A percentile compares a stretch with the other conserved stretches of the same genome.
These are phyloP conservation scores for Ustilago sp. DNA, from an alignment of 1,284 basidiomycete genomes.

Conservation along the genomic window DNA sequence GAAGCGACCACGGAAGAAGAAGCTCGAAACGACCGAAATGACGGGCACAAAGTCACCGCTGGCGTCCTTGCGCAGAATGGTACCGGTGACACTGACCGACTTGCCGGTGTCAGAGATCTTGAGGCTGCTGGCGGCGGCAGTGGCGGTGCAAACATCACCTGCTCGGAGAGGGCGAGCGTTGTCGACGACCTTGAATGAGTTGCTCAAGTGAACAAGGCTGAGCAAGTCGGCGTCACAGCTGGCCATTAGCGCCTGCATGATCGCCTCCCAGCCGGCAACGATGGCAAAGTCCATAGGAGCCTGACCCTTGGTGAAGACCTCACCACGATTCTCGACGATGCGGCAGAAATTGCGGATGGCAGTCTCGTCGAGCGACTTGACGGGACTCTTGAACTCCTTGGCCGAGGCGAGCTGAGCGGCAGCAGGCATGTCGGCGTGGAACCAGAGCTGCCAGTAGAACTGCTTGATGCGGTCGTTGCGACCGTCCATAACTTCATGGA, in stretches of 20 bases:
- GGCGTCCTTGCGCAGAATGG: conserved; percentile 54
- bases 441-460: conserved; percentile 66
- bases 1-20: conserved; percentile 96
- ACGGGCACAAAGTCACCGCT: conserved; percentile 84
- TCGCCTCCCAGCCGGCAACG: conserved; percentile 84
- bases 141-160: conserved; percentile 89
- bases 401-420: conserved; percentile 41
- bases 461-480: conserved; percentile 90
- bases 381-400: conserved; percentile 53
- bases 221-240: conserved; percentile 73
- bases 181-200: conserved; percentile 90
- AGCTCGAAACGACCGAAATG: conserved; percentile 92
- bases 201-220: conserved; percentile 95
- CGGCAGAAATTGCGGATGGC: conserved; percentile 90
- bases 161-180: conserved; percentile 81
- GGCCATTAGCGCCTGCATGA: conserved; percentile 67
- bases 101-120: conserved; percentile 93
- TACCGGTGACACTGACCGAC: conserved; percentile 61
- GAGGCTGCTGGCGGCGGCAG: conserved; percentile 88
- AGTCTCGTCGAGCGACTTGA: conserved; percentile 72
- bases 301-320: conserved; percentile 79
- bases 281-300: conserved; percentile 98
- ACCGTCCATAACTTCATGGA: conserved; percentile 87
- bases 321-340: conserved; percentile 91
- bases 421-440: conserved; percentile 63